Conservation (phyloP, 495 filamentous ascomycete species). For the Pyronema omphalodes region DNA sequence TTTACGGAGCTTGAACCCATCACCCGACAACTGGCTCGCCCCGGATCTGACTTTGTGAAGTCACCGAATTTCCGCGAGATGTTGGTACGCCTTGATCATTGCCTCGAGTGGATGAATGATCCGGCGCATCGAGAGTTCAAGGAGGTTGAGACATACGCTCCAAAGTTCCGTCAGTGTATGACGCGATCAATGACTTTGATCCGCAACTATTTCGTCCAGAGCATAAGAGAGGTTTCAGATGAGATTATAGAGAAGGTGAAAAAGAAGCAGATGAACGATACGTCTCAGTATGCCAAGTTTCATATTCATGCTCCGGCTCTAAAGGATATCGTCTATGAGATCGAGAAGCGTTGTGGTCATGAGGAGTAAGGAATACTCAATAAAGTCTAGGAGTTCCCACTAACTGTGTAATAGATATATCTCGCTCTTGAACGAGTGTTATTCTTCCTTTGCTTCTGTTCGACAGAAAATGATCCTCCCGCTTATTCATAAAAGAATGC, state of each 20-base stretch:
- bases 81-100: conserved; percentile 64
- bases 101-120: conserved; percentile 38
- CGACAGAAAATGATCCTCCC: conserved; percentile 31
- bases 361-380: conserved; percentile 16
- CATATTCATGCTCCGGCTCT: conserved; percentile 31
- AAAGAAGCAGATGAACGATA: conserved; percentile 54
- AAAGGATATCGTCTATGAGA: conserved; percentile 20
- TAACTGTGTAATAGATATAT: conserved; percentile 13
- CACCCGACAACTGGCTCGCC: conserved; percentile 75
- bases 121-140: conserved; percentile 50
- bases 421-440: conserved; percentile 21
- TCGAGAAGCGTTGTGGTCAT: conserved; percentile 22
- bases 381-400: not conserved
- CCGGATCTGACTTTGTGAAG: conserved; percentile 72
- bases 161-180: conserved; percentile 48
- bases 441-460: conserved; percentile 15
- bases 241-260: conserved; percentile 53
- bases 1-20: conserved; percentile 84
- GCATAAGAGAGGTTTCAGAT: conserved; percentile 47
- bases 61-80: conserved; percentile 71
- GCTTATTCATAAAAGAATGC: conserved; percentile 42
- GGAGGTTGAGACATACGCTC: conserved; percentile 66
- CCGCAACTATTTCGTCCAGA: conserved; percentile 65
- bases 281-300: conserved; percentile 63
- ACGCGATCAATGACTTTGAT: conserved; percentile 63